Conservation (phyloP, 345 rosid species). For the Gossypium arboreum region DNA sequence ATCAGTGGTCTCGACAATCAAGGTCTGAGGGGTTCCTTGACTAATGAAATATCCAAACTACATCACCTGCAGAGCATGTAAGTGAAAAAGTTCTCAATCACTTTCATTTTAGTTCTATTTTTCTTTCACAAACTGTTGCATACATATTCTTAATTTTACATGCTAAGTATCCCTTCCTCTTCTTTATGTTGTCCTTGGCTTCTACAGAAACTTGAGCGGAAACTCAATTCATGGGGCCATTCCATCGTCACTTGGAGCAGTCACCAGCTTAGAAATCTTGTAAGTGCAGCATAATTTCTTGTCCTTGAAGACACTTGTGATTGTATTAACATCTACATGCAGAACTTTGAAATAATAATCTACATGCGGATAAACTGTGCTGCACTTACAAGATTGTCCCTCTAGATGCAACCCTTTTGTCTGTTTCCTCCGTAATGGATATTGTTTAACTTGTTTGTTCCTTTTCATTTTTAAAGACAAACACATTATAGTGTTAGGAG, state of each 20-base stretch:
- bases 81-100: constrained; percentile 28
- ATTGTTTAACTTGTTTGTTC: background rate
- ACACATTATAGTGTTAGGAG: background rate
- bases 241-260: constrained; percentile 70
- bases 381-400: too few relatives aligned
- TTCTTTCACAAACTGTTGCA: constrained; percentile 2
- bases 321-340: background rate
- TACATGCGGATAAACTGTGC: too few relatives aligned
- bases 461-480: background rate
- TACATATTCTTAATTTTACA: constrained; percentile 10
- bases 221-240: constrained; percentile 57
- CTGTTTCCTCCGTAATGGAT: background rate
- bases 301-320: background rate
- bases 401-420: background rate
- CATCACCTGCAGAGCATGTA: constrained; percentile 84
- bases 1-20: constrained; percentile 85
- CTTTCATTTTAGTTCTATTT: constrained; percentile 14
- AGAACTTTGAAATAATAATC: background rate
- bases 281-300: constrained; percentile 40
- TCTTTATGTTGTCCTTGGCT: background rate
- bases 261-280: constrained; percentile 64
- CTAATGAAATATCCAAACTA: constrained; percentile 64
- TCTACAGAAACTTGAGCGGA: constrained; percentile 7
- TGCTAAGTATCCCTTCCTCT: constrained; percentile 2
- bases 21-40: constrained; percentile 84